phyloP scores from a whole-genome alignment of 2,329 filamentous ascomycete genomes.

The Triangularia setosa region DNA sequence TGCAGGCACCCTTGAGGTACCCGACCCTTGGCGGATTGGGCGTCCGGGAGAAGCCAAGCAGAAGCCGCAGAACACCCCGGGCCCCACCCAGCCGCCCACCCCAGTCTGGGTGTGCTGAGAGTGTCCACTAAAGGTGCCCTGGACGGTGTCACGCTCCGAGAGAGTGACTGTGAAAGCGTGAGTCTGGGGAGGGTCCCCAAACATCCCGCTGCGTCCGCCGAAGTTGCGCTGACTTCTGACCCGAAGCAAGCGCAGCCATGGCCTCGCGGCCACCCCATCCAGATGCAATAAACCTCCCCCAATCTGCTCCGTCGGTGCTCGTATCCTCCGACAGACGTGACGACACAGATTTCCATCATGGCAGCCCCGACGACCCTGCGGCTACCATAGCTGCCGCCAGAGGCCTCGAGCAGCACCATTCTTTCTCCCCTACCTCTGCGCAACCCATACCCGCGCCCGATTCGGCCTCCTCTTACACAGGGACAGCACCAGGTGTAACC shows the following conservation, averaged over 20 bases:
- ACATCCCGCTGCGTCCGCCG: not conserved
- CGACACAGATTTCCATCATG: conserved; percentile 17
- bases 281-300: not conserved
- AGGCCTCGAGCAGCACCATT: conserved; percentile 24
- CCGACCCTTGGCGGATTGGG: conserved; percentile 1
- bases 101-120: not conserved
- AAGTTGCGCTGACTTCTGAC: conserved; percentile 3
- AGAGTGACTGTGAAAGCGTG: not conserved
- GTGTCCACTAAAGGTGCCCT: not conserved
- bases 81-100: not conserved
- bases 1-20: not conserved
- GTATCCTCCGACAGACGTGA: conserved; percentile 7
- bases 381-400: conserved; percentile 27
- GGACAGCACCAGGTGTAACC: not conserved
- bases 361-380: conserved; percentile 17
- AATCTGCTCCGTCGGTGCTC: not conserved
- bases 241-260: conserved; percentile 18
- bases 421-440: conserved; percentile 21
- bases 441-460: conserved; percentile 12
- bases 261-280: conserved; percentile 11
- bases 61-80: not conserved
- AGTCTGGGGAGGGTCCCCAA: not conserved
- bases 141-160: conserved; percentile 1
- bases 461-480: conserved; percentile 5
- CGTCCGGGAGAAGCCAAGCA: conserved; percentile 5